Base-by-base conservation (phyloP, 192 early-diverging fungal species). In the Rhizoclosmatium sp. region DNA sequence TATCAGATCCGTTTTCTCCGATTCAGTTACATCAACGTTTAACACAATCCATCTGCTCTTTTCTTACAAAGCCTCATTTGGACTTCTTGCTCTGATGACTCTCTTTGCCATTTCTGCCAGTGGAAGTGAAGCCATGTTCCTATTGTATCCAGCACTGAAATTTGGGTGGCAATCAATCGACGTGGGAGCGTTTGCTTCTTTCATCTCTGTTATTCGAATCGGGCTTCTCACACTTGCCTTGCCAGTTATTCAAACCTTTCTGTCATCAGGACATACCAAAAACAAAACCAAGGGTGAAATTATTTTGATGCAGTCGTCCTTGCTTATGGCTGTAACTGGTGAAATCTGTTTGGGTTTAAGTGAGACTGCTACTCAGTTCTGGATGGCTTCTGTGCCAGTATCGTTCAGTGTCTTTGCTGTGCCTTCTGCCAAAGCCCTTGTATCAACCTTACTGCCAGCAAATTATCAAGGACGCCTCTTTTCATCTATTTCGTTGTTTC, bases 101-200 rank as follows among this genome's bases (percentile, higher is more conserved):
- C 10, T 67, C 58, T 40, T 65, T 51, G 3, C 47, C 40, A n/a
- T 76, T 23, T n/a, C 65, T 40, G 65, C 7, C 4, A 40, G 31
- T 47, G 65, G 46, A 21, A 4, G 19, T 47, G 47, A 59, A 1
- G n/a, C 31, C 40, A 48, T 76, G 64, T 76, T 66, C 49, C 4
- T 66, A 14, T 21, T 76, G 4, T 76, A 76, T 64, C 75, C 75
- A 40, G 42, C 64, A 23, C 9, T 16, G 2, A 54, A 16, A 41
- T 76, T 76, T 67, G 75, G 75, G 3, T 76, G 75, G 75, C 21
- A 47, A 12, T 12, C 19, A 40, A 46, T 67, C 12, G 51, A 76
- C 14, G 4, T 67, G n/a, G 75, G 75, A 2, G 4, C 40, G 10
- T 76, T 76, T 56, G 12, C 45, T 14, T 75, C 59, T 44, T 19